Conservation (phyloP, 2,329 filamentous ascomycete genomes). For the Calonectria hawksworthii region DNA sequence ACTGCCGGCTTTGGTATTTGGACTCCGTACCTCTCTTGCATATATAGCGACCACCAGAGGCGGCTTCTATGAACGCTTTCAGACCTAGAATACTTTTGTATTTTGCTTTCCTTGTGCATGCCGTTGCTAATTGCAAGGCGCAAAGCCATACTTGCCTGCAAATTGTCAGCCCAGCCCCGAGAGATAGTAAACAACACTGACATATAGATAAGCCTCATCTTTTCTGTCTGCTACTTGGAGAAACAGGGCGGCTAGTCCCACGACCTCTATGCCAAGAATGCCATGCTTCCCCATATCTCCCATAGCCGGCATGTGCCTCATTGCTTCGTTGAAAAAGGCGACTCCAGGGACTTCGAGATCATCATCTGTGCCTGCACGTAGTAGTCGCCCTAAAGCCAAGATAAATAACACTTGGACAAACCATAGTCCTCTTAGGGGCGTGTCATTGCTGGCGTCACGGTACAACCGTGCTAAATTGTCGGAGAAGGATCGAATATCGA, state of each 20-base stretch:
- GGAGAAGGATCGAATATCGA: slow-evolving; percentile 30
- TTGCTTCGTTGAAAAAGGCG: slow-evolving; percentile 33
- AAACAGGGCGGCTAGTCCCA: slow-evolving; percentile 30
- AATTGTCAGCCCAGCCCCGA: not conserved
- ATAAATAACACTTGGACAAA: slow-evolving; percentile 31
- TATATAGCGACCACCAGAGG: slow-evolving; percentile 34
- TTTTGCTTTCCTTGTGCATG: slow-evolving; percentile 18
- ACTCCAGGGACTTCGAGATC: slow-evolving; percentile 26
- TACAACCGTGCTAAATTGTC: slow-evolving; percentile 26
- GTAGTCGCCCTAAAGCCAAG: slow-evolving; percentile 27
- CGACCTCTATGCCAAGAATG: slow-evolving; percentile 26
- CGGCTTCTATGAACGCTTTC: slow-evolving; percentile 31
- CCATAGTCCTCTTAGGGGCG: slow-evolving; percentile 22
- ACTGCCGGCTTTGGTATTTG: not conserved
- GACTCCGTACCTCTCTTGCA: slow-evolving; percentile 27
- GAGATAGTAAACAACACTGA: not conserved
- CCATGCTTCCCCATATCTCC: slow-evolving; percentile 26
- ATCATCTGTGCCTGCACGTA: slow-evolving; percentile 26
- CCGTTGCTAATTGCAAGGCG: slow-evolving; percentile 21
- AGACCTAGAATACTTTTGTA: slow-evolving; percentile 22
- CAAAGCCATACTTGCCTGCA: slow-evolving; percentile 31
- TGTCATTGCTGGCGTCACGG: slow-evolving; percentile 8
- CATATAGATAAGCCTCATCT: slow-evolving; percentile 34
- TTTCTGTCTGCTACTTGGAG: slow-evolving; percentile 35
- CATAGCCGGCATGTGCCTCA: slow-evolving; percentile 29